Base-by-base conservation (phyloP, 2,329 filamentous ascomycete genomes). In the Phoma sp. region DNA sequence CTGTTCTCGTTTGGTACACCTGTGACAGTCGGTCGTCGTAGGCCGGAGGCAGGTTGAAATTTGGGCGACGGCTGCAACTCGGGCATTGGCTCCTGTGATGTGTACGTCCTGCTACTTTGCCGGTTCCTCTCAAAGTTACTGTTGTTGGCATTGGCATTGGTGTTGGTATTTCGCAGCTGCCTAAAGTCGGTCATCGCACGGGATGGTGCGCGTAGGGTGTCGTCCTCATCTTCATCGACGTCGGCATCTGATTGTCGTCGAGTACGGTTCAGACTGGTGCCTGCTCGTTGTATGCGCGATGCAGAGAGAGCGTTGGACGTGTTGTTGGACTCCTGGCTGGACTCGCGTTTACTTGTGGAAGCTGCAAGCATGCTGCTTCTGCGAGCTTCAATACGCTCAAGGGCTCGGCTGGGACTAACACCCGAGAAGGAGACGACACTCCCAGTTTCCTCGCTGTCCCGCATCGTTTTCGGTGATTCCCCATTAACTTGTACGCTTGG, bases 161-260 rank as follows among this genome's bases (percentile, higher is more conserved):
- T 63, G 25, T 65, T 67, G 29, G 61, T 43, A 24, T 52, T 33
- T 6, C 76, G 73, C 24, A 71, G 58, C 25, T 69, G 62, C 22
- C 74, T 71, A 52, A 77, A 71, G 41, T 81, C 80, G 6, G 80
- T 82, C 74, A 78, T 75, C 7, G 80, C 80, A 31, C 80, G 77
- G 15, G 79, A 81, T n/a, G 76, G 77, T 7, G 78, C 75, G 21
- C 80, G 76, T 12, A 78, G 58, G 1, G 74, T 76, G 2, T 72
- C 65, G 12, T 77, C 74, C n/a, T 78, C 76, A 2, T 75, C 69
- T 6, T 74, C 70, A 13, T 74, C 75, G 9, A 72, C 68, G 8
- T 73, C 69, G n/a, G 44, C 35, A 24, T 68, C 66, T 7, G 58
- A 60, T 19, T 71, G 71, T 7, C 59, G 62, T 12, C 77, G 75